Evolutionary conservation across 2,329 filamentous ascomycete species (phyloP), one percentile per base, ranked within the genome.

Genomic region (Lachnellula willkommii): DNA sequence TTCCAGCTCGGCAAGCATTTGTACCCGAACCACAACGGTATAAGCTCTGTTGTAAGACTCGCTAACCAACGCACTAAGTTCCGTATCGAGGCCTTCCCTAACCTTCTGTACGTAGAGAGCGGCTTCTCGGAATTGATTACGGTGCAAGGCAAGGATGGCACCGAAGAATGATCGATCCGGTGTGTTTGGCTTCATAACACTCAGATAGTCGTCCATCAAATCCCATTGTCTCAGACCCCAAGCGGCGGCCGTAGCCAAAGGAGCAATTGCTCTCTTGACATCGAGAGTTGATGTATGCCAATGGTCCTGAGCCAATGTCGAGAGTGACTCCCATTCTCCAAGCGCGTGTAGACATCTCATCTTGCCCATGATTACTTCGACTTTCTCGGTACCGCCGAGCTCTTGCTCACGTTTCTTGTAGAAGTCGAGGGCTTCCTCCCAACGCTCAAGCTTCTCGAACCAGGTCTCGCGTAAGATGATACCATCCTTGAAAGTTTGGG

Each of bases 21-120:
- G 94, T 0, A 99, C 92, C 45, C 94, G 88, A 47, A 99, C 93
- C 57, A 99, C 91, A n/a, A 96, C 93, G 63, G 93, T 86, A 73
- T 99, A 99, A 9, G 94, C 95, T 58, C 94, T 85, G 66, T 96
- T 96, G 72, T 99, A 99, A 2, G 93, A 97, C 71, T 99, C 94
- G 69, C 92, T 95, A n/a, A 99, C 86, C 3, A 99, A 80, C 4
- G 94, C 94, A 66, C 91, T 96, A 37, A 99, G 80, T 70, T 99
- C 95, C 0, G 93, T 95, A 65, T 99, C 95, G 15, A 99, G 80
- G 8, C 90, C 92, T 70, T 97, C 93, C 42, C 94, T 84, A 43
- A 93, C 93, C 69, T 93, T 91, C 63, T 93, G 87, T 53, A 99
- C 94, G 69, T 92, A 95, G 39, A 80, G 77, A n/a, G 89, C 81